Evolutionary conservation across 495 filamentous ascomycete species (phyloP).

Genomic region (Neohortaea acidophila): DNA sequence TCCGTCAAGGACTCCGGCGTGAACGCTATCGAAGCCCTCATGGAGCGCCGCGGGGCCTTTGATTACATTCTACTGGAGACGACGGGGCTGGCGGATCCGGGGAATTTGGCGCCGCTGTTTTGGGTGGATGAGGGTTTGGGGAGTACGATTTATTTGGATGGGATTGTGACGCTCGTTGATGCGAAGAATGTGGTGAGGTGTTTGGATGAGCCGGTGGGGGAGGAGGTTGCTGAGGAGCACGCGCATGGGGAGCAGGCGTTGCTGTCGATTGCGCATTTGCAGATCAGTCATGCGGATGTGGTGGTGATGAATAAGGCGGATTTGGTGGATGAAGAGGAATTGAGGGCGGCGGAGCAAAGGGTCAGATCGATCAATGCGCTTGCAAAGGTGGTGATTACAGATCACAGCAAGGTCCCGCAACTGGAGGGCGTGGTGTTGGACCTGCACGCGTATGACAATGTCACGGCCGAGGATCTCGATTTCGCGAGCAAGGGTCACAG

Average conservation of each 20-base stretch:
- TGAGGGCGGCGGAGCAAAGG: slow-evolving; percentile 47
- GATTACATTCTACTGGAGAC: slow-evolving; percentile 98
- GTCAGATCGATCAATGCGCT: slow-evolving; percentile 77
- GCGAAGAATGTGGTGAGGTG: slow-evolving; percentile 76
- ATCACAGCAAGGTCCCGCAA: slow-evolving; percentile 60
- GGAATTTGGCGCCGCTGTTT: slow-evolving; percentile 88
- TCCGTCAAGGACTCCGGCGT: slow-evolving; percentile 93
- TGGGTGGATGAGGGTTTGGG: slow-evolving; percentile 94
- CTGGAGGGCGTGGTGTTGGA: slow-evolving; percentile 78
- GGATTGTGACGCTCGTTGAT: slow-evolving; percentile 90
- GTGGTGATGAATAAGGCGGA: slow-evolving; percentile 92
- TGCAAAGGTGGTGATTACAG: slow-evolving; percentile 68
- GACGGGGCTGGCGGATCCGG: slow-evolving; percentile 86
- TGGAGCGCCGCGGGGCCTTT: slow-evolving; percentile 83
- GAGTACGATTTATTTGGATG: slow-evolving; percentile 88
- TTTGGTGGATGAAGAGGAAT: slow-evolving; percentile 53
- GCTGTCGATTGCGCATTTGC: slow-evolving; percentile 81
- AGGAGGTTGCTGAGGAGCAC: slow-evolving; percentile 31
- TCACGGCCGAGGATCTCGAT: slow-evolving; percentile 44
- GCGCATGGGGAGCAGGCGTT: slow-evolving; percentile 39
- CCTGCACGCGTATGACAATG: slow-evolving; percentile 79
- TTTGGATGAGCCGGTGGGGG: slow-evolving; percentile 57
- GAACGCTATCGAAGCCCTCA: slow-evolving; percentile 83
- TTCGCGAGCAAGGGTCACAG: slow-evolving; percentile 43
- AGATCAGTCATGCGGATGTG: slow-evolving; percentile 95